phyloP scores from a whole-genome alignment of 2,329 filamentous ascomycete genomes.

The Curvularia lunata region DNA sequence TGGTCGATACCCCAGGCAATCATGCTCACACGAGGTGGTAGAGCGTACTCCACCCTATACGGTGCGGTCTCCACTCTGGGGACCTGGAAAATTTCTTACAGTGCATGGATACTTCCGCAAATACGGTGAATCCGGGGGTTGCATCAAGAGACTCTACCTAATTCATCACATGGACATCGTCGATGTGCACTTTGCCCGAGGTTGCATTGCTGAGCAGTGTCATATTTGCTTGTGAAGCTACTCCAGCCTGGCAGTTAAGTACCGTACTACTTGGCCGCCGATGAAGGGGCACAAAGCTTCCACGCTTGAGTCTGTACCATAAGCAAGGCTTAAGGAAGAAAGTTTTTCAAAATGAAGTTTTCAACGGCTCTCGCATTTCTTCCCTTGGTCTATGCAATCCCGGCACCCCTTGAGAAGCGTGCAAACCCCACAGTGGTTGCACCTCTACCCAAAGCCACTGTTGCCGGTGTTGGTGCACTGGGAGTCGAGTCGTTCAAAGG shows the following conservation, averaged over 20 bases:
- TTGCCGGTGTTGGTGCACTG: slow-evolving; percentile 56
- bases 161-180: slow-evolving; percentile 27
- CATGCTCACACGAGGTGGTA: slow-evolving; percentile 5
- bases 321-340: neutral
- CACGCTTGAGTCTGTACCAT: neutral
- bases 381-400: slow-evolving; percentile 42
- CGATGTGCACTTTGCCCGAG: slow-evolving; percentile 23
- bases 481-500: slow-evolving; percentile 73
- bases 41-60: slow-evolving; percentile 8
- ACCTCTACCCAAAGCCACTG: slow-evolving; percentile 58
- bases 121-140: slow-evolving; percentile 21
- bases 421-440: slow-evolving; percentile 62
- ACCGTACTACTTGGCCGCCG: slow-evolving; percentile 12
- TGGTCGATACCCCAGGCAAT: slow-evolving; percentile 1
- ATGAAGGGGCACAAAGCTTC: neutral
- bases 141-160: slow-evolving; percentile 6
- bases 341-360: slow-evolving; percentile 37
- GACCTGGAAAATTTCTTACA: slow-evolving; percentile 4
- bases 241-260: slow-evolving; percentile 9
- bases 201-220: slow-evolving; percentile 13
- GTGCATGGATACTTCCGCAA: slow-evolving; percentile 27
- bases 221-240: slow-evolving; percentile 26
- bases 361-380: slow-evolving; percentile 29
- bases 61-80: slow-evolving; percentile 16
- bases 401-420: slow-evolving; percentile 52